Base-by-base conservation (phyloP, 148 eudicot species). In the Rheum nobile region DNA sequence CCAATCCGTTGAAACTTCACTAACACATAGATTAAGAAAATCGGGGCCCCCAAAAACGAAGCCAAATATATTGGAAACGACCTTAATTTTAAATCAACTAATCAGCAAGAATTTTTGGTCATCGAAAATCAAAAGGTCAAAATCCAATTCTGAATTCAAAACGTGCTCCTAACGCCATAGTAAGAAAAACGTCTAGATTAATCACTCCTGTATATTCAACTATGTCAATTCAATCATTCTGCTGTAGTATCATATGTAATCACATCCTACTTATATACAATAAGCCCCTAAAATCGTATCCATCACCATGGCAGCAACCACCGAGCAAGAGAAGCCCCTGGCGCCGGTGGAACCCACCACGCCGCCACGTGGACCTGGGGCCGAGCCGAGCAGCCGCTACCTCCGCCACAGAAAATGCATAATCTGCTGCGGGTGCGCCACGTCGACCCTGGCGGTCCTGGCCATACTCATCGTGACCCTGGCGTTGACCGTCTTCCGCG, bases 401-500 rank as follows among this genome's bases (percentile, higher is more conserved):
- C 81, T 13, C 16, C 55, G 38, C 50, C 71, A 68, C 71, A 74
- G 57, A 3, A 79, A 31, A 14, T 79, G 69, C 77, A 19, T 84
- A 69, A 54, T 68, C 38, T 78, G 76, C 24, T 77, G 85, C 28
- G 86, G 88, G 42, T 83, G 85, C 80, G 17, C 76, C 42, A 34
- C 76, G 8, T 81, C 80, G 0, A n/a, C 79, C 2, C 8, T 75
- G 0, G 67, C 80, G 0, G 57, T 85, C 57, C 52, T 74, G 12
- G 67, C 68, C 8, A 61, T 81, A 14, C 3, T 72, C 72, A 9
- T 80, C 2, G 31, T 85, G 11, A 41, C 79, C 1, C 83, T 88
- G 28, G 75, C 74, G 11, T 80, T 88, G 54, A 88, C 91, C 24
- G 83, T 85, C 17, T 76, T 85, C 42, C 79, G 34, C 9, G 79